phyloP scores from a whole-genome alignment of 2,329 filamentous ascomycete species.

The Colletotrichum caudatum region DNA sequence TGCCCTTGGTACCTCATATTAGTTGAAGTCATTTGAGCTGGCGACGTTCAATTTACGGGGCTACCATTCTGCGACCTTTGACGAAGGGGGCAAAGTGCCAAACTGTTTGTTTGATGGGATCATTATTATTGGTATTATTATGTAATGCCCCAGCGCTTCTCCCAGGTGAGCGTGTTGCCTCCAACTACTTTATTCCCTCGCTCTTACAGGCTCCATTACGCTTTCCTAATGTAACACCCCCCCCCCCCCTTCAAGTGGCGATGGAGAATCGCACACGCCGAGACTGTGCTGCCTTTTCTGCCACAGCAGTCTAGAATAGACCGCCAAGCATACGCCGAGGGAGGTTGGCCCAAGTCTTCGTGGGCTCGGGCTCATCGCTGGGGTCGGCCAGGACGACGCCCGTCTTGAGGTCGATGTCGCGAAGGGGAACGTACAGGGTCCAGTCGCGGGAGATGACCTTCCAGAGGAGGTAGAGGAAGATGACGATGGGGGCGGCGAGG shows the following conservation, averaged over 20 bases:
- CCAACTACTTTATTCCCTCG: not conserved
- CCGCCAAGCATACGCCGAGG: slow-evolving; percentile 51
- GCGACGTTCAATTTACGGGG: no score
- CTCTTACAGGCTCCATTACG: not conserved
- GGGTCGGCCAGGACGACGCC: slow-evolving; percentile 68
- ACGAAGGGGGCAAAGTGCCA: not conserved
- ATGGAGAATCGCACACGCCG: no score
- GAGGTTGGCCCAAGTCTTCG: slow-evolving; percentile 52
- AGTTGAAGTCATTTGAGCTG: no score
- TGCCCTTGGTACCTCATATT: not conserved
- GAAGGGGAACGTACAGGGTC: slow-evolving; percentile 67
- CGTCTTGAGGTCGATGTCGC: slow-evolving; percentile 72
- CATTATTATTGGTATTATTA: not conserved
- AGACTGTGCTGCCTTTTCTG: not conserved
- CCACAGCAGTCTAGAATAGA: slow-evolving; percentile 49
- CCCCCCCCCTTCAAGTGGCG: not conserved
- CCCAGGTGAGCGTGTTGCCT: not conserved
- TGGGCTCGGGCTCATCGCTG: slow-evolving; percentile 53
- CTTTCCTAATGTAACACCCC: not conserved
- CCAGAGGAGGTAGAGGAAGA: slow-evolving; percentile 72
- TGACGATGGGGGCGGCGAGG: slow-evolving; percentile 68
- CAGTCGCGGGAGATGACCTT: slow-evolving; percentile 69
- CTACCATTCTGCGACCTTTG: not conserved
- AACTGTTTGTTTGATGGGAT: not conserved
- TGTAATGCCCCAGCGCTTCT: not conserved